Evolutionary conservation across 306 rosid species (phyloP).

Genomic region (Dalbergia cultrata): DNA sequence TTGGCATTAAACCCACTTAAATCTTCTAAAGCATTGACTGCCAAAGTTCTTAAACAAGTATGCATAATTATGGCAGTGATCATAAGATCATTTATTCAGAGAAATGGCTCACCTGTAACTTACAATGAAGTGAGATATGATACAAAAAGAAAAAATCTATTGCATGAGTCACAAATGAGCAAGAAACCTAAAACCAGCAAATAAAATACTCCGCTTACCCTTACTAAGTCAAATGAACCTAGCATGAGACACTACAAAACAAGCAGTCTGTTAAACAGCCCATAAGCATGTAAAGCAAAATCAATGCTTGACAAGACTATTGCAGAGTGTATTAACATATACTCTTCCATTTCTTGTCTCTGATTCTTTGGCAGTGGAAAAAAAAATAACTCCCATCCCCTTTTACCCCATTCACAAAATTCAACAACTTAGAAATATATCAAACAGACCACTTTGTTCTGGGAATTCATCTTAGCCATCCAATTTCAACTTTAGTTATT

Average conservation of each 20-base stretch:
- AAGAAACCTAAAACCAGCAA: no score
- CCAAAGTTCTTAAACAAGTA: neutral
- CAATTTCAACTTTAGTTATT: neutral
- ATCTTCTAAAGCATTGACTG: neutral
- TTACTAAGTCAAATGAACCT: no score
- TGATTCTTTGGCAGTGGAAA: conserved; percentile 10
- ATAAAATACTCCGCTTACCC: no score
- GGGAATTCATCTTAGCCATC: conserved; percentile 4
- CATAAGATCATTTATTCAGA: neutral
- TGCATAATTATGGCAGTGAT: neutral
- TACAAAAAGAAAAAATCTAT: no score
- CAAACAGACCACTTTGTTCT: neutral
- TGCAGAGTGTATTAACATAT: conserved; percentile 1
- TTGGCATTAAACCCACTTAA: neutral
- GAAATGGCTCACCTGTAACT: no score
- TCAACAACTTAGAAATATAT: conserved; percentile 11
- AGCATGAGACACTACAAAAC: neutral
- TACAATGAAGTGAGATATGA: no score
- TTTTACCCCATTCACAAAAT: neutral
- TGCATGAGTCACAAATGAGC: no score
- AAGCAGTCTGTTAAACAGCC: neutral
- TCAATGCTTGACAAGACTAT: neutral
- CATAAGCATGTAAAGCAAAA: neutral
- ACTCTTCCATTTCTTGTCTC: neutral
- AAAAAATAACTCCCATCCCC: neutral